phyloP scores from a whole-genome alignment of 2,329 filamentous ascomycete species.

The Stagonosporopsis vannaccii region DNA sequence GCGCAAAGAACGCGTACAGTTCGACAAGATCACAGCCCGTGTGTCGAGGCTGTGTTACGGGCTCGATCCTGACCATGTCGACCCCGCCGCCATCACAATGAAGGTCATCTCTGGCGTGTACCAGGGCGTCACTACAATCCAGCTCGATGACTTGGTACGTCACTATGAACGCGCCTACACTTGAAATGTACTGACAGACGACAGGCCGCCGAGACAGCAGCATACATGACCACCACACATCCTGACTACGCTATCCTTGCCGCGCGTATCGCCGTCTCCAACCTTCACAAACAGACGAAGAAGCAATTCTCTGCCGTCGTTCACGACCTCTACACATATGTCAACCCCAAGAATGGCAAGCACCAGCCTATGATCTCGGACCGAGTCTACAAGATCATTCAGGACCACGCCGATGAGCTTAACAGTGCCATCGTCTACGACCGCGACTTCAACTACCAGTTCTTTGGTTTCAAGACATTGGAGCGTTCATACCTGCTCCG shows the following conservation, averaged over 20 bases:
- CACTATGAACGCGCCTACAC: slow-evolving; percentile 18
- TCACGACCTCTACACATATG: slow-evolving; percentile 90
- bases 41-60: slow-evolving; percentile 98
- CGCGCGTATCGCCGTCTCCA: slow-evolving; percentile 97
- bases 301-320: slow-evolving; percentile 99
- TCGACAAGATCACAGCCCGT: slow-evolving; percentile 99
- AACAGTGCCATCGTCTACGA: slow-evolving; percentile 99
- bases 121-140: slow-evolving; percentile 94
- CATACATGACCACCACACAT: slow-evolving; percentile 99
- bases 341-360: slow-evolving; percentile 90
- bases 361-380: slow-evolving; percentile 94
- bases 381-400: slow-evolving; percentile 88
- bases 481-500: slow-evolving; percentile 97
- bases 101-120: slow-evolving; percentile 99
- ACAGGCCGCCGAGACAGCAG: slow-evolving; percentile 96
- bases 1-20: slow-evolving; percentile 99
- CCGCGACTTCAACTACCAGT: slow-evolving; percentile 99
- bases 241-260: slow-evolving; percentile 99
- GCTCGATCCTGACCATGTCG: slow-evolving; percentile 92
- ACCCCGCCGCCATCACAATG: slow-evolving; percentile 97
- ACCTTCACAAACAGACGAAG: slow-evolving; percentile 99
- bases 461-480: slow-evolving; percentile 99
- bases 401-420: slow-evolving; percentile 95
- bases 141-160: slow-evolving; percentile 94
- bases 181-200: slow-evolving; percentile 26